Percentiles rank a stretch among this genome's conserved stretches.
These are phyloP conservation scores for Fragaria vesca DNA, from an alignment of 306 rosid genomes.

Conservation along the genomic window DNA sequence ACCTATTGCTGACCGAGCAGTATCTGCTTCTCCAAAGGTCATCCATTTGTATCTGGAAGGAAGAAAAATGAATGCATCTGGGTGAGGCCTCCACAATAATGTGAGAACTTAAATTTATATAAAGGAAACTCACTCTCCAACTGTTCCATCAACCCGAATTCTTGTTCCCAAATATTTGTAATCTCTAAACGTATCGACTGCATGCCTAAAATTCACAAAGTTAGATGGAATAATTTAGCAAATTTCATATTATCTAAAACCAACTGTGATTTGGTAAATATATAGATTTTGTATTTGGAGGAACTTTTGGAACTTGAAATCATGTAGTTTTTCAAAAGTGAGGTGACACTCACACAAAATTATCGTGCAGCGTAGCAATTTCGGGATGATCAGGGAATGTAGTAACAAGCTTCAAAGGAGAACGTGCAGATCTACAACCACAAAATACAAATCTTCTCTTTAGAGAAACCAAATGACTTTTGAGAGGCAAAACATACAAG, in stretches of 20 bases:
- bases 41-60: conserved; percentile 90
- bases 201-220: conserved; percentile 56
- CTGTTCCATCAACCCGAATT: conserved; percentile 85
- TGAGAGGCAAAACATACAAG: conserved; percentile 17
- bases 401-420: conserved; percentile 78
- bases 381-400: conserved; percentile 82
- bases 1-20: conserved; percentile 85
- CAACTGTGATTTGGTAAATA: neutral
- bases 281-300: neutral
- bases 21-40: conserved; percentile 92
- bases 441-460: conserved; percentile 9
- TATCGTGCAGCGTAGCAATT: conserved; percentile 85
- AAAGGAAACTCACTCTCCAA: conserved; percentile 77
- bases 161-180: conserved; percentile 94
- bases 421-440: conserved; percentile 59
- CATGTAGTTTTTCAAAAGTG: conserved; percentile 11
- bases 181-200: conserved; percentile 78
- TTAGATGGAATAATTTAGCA: conserved; percentile 33
- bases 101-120: neutral
- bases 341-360: conserved; percentile 75
- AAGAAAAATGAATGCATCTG: conserved; percentile 19
- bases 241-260: conserved; percentile 13
- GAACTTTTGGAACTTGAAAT: neutral
- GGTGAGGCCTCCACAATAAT: conserved; percentile 27
- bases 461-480: neutral